These are phyloP conservation scores for Rubus idaeus DNA, from an alignment of 306 rosid species.

Conservation along the genomic window DNA sequence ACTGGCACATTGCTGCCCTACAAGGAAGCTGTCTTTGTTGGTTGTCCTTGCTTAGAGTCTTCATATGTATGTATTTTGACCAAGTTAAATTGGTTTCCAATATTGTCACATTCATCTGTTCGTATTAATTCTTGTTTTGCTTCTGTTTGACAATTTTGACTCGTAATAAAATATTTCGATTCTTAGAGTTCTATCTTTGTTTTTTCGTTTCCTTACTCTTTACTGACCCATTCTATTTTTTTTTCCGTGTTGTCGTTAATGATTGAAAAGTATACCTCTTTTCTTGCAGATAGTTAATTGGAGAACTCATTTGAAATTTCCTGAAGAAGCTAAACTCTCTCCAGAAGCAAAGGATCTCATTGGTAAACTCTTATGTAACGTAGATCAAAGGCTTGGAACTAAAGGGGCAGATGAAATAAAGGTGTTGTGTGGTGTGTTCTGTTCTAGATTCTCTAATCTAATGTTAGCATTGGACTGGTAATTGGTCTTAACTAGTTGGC, in stretches of 20 bases:
- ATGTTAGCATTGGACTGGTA: slow-evolving; percentile 23
- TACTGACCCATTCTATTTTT: slow-evolving; percentile 6
- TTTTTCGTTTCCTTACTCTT: background rate
- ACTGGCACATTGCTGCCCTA: background rate
- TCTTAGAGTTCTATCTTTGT: background rate
- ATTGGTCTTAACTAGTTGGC: slow-evolving; percentile 34
- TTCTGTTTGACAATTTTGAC: too few relatives aligned
- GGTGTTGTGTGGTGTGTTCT: slow-evolving; percentile 81
- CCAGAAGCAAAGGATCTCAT: slow-evolving; percentile 92
- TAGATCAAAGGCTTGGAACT: slow-evolving; percentile 94
- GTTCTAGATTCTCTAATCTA: slow-evolving; percentile 41
- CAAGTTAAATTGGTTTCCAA: too few relatives aligned
- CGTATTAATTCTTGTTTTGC: too few relatives aligned
- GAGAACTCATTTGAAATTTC: slow-evolving; percentile 94
- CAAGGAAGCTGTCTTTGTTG: background rate
- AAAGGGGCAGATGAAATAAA: slow-evolving; percentile 97
- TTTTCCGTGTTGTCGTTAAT: slow-evolving; percentile 12
- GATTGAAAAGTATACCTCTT: slow-evolving; percentile 8
- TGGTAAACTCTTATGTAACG: slow-evolving; percentile 84
- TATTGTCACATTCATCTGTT: too few relatives aligned
- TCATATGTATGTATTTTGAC: too few relatives aligned
- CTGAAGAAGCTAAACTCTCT: slow-evolving; percentile 94
- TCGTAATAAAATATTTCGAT: too few relatives aligned
- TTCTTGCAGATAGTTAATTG: slow-evolving; percentile 90
- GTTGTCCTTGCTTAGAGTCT: background rate